Evolutionary conservation across 2,329 filamentous ascomycete species (phyloP), one percentile per base, ranked within the genome.

Genomic region (Colletotrichum endophyticum): DNA sequence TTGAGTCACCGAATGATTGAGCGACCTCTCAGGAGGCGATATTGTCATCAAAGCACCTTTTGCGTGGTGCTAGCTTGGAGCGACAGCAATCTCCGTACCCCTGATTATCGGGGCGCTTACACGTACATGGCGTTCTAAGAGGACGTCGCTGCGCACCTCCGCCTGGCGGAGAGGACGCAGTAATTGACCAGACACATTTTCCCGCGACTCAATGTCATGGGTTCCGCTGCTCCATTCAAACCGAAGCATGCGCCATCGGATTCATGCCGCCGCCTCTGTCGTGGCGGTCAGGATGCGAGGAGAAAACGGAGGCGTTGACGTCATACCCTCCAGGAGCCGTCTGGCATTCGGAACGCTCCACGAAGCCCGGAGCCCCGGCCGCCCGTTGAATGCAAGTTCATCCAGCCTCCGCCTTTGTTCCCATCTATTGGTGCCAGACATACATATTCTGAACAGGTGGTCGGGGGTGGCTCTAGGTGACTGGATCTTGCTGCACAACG

Each of bases 51-150:
- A 19, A 25, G 39, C 32, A 59, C 5, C 39, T 34, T 22, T 34
- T 66, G 56, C 22, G 15, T 57, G 59, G 49, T n/a, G n/a, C n/a
- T 57, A 62, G 56, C 57, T 63, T 6, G 16, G 68, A 49, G 32
- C 15, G 57, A 34, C 3, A 71, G 72, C 67, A 74, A 74, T 74
- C n/a, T 74, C 72, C 59, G 72, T 5, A 28, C 30, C 32, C 69
- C 68, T 62, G 25, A 49, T 36, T 34, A 30, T 49, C 44, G 44
- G 59, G 66, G 71, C 66, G 62, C 62, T 72, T 62, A 32, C 63
- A 63, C 57, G 63, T 66, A 32, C 63, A 63, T 63, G 63, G 32
- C 19, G 70, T 32, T 44, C n/a, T 53, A 12, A 6, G 34, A 70
- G 56, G 56, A 19, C 32, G 57, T 25, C 34, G 56, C 32, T 62